phyloP scores from a whole-genome alignment of 169 alveolate species.

The Plasmodium vinckei region DNA sequence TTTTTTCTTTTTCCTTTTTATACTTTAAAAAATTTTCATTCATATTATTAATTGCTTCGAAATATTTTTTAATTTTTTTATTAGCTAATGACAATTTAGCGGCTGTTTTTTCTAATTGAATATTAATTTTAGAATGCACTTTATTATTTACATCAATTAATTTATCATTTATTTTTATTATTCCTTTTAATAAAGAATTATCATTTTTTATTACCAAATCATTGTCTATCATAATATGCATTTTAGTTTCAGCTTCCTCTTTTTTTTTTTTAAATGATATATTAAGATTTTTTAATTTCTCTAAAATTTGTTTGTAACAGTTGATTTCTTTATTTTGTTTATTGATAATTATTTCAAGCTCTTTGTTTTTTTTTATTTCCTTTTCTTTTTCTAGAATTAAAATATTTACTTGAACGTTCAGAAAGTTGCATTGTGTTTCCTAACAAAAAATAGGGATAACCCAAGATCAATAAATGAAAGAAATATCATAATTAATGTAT shows the following conservation, averaged over 20 bases:
- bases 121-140: slow-evolving; percentile 13
- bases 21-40: slow-evolving; percentile 33
- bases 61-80: slow-evolving; percentile 26
- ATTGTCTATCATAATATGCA: slow-evolving; percentile 22
- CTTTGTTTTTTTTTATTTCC: slow-evolving; percentile 28
- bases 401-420: slow-evolving; percentile 17
- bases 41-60: slow-evolving; percentile 14
- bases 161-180: slow-evolving; percentile 47
- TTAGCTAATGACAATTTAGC: slow-evolving; percentile 27
- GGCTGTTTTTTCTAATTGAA: slow-evolving; percentile 22
- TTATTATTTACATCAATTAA: slow-evolving; percentile 40
- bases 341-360: slow-evolving; percentile 14
- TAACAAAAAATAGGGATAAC: background rate
- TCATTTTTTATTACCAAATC: slow-evolving; percentile 35
- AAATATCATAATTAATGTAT: background rate
- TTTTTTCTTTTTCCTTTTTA: slow-evolving; percentile 30
- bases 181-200: slow-evolving; percentile 32
- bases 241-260: slow-evolving; percentile 48
- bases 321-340: slow-evolving; percentile 67
- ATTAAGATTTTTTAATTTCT: slow-evolving; percentile 36
- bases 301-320: slow-evolving; percentile 57
- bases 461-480: background rate
- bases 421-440: slow-evolving; percentile 38
- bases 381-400: slow-evolving; percentile 41
- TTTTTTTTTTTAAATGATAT: slow-evolving; percentile 31